A percentile compares a stretch with the other conserved stretches of the same genome.
phyloP scores from a whole-genome alignment of 2,329 filamentous ascomycete species.

The Fusarium ambrosium region DNA sequence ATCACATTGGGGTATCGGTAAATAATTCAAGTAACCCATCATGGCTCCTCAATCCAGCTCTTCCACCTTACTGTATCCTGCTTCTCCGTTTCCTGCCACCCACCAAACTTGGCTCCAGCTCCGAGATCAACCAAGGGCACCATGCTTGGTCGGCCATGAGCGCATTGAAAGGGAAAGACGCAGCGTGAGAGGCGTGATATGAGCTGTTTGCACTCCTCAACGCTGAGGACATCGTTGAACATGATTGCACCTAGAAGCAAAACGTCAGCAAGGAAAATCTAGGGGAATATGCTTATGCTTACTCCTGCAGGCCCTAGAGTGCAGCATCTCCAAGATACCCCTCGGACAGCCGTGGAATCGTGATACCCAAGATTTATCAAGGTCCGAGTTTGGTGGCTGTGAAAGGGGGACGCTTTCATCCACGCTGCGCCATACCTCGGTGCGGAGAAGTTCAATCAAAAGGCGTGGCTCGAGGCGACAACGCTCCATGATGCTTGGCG shows the following conservation, averaged over 20 bases:
- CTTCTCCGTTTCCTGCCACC: constrained; percentile 43
- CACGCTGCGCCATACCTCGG: constrained; percentile 77
- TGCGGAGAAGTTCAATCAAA: constrained; percentile 79
- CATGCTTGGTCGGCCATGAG: constrained; percentile 80
- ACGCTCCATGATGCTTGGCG: constrained; percentile 79
- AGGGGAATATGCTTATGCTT: constrained; percentile 32
- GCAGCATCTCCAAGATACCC: constrained; percentile 81
- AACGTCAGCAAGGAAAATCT: neutral
- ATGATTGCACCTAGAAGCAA: constrained; percentile 73
- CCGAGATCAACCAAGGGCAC: constrained; percentile 71
- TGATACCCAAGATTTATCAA: constrained; percentile 66
- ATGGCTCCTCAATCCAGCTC: constrained; percentile 30
- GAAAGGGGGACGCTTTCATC: constrained; percentile 54
- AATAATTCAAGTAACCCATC: neutral
- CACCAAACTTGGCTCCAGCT: constrained; percentile 39
- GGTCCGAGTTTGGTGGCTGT: constrained; percentile 6
- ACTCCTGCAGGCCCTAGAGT: constrained; percentile 82
- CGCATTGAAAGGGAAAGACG: constrained; percentile 85
- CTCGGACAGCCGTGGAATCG: constrained; percentile 78
- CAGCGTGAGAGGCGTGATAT: constrained; percentile 71
- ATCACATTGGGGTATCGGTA: neutral
- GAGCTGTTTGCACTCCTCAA: constrained; percentile 70
- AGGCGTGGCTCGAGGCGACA: constrained; percentile 80
- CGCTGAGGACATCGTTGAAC: constrained; percentile 81
- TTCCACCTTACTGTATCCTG: constrained; percentile 32